Base-by-base conservation (phyloP, 768 basidiomycete genomes). In the Russula griseocarnosa region DNA sequence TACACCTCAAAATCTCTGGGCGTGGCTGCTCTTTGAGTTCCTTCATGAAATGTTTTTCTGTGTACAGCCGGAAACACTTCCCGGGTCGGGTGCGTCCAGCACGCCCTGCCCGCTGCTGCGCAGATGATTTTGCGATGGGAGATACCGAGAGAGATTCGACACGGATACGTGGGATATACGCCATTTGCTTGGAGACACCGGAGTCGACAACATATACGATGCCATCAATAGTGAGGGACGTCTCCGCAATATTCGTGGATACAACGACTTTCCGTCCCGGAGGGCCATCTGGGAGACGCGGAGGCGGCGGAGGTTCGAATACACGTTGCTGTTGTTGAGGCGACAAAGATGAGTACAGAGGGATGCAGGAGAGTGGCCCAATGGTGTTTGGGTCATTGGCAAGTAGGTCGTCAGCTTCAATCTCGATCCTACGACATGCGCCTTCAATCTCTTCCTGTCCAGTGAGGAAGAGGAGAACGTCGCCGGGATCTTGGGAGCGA, bases 371-470 rank as follows among this genome's bases (percentile, higher is more conserved):
- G 46, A 98, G 76, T 0, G 95, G 94, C 5, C 97, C 96, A 24
- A 95, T 87, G 13, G 85, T 78, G 28, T 84, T 82, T 1, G 86
- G 82, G 66, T 90, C 85, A 55, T 84, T 81, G 69, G 86, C 85
- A 46, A 83, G 61, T 5, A 98, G 79, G 67, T 93, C 88, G 67
- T 98, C 94, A 0, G 89, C 94, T 70, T 98, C 94, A 2, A 87
- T 73, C 71, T 90, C 91, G 71, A 99, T 94, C 74, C 94, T 97
- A 49, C 90, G 79, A 73, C 96, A 99, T 0, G 92, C 87, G 69
- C 96, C 94, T 71, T 98, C 95, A 66, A 98, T 98, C 76, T 99
- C 96, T 71, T 98, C 95, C 73, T 98, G 95, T 73, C 96, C 96
- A 0, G 97, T 98, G 68, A 99, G 79, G 85, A 99, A 99, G 7